These are phyloP conservation scores for Coniochaeta sp. DNA, from an alignment of 2,329 filamentous ascomycete species.

Conservation along the genomic window DNA sequence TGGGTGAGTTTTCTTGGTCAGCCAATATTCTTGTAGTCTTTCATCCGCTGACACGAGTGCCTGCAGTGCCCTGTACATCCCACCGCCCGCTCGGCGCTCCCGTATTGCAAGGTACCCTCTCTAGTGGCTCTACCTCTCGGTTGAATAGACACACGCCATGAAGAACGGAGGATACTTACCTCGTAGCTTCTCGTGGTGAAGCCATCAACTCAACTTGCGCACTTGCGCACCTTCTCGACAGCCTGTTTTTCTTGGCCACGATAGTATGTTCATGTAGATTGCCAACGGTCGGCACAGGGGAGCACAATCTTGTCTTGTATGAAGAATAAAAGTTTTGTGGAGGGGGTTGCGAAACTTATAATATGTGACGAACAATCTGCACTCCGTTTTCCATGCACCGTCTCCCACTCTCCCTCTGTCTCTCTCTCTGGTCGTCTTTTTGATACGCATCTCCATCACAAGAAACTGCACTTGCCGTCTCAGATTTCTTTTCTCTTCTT, in stretches of 20 bases:
- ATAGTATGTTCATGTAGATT: neutral
- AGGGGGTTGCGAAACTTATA: too few species aligned
- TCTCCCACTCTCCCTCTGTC: too few species aligned
- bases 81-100: slow-evolving; percentile 3
- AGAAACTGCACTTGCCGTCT: too few species aligned
- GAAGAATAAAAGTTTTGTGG: neutral
- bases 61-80: slow-evolving; percentile 6
- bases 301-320: neutral
- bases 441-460: neutral
- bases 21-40: neutral
- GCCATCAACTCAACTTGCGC: neutral
- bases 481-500: too few species aligned
- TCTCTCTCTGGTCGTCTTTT: neutral
- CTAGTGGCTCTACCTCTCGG: neutral
- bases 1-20: slow-evolving; percentile 29
- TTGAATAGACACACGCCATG: neutral
- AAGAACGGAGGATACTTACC: neutral
- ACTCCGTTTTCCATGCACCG: too few species aligned
- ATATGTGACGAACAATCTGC: too few species aligned
- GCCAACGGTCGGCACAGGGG: neutral
- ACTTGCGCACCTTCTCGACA: neutral
- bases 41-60: neutral
- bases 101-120: neutral
- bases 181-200: neutral
- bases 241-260: neutral